These are phyloP conservation scores for Cadophora sp. DNA, from an alignment of 2,329 filamentous ascomycete genomes.

Conservation along the genomic window DNA sequence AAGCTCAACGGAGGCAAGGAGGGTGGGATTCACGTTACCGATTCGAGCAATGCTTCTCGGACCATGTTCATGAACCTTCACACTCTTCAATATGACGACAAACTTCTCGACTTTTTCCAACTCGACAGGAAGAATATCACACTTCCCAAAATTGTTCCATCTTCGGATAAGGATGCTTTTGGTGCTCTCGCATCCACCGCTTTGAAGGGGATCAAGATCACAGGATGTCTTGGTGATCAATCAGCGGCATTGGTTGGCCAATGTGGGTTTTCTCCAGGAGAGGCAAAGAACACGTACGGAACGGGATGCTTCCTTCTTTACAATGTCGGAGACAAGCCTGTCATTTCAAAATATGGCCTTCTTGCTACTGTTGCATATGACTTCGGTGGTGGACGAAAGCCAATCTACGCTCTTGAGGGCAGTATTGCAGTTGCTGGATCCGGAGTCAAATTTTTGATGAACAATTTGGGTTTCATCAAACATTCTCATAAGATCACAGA, in stretches of 20 bases:
- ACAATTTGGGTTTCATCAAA: conserved; percentile 68
- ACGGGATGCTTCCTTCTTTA: conserved; percentile 87
- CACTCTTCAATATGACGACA: conserved; percentile 76
- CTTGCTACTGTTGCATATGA: conserved; percentile 81
- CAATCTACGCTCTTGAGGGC: conserved; percentile 78
- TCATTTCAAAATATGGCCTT: conserved; percentile 79
- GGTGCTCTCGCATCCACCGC: conserved; percentile 66
- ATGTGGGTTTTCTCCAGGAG: conserved; percentile 76
- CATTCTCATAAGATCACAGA: conserved; percentile 69
- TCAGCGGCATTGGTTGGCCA: conserved; percentile 83
- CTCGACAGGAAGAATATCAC: conserved; percentile 72
- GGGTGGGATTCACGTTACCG: conserved; percentile 74
- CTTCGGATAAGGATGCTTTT: conserved; percentile 72
- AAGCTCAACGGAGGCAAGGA: conserved; percentile 76
- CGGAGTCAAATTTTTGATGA: conserved; percentile 75
- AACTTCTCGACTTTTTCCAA: conserved; percentile 76
- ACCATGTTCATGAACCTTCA: conserved; percentile 90
- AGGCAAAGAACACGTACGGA: conserved; percentile 86
- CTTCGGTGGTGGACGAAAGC: conserved; percentile 68
- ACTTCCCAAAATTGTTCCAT: conserved; percentile 79
- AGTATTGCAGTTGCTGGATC: conserved; percentile 80
- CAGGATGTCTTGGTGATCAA: conserved; percentile 82
- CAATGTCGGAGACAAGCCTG: conserved; percentile 80
- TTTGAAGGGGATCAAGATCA: conserved; percentile 72
- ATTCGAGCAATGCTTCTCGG: conserved; percentile 81